Evolutionary conservation across 768 basidiomycete species (phyloP), one percentile per base, ranked within the genome.

Genomic region (Coprinellus aureogranulatus): DNA sequence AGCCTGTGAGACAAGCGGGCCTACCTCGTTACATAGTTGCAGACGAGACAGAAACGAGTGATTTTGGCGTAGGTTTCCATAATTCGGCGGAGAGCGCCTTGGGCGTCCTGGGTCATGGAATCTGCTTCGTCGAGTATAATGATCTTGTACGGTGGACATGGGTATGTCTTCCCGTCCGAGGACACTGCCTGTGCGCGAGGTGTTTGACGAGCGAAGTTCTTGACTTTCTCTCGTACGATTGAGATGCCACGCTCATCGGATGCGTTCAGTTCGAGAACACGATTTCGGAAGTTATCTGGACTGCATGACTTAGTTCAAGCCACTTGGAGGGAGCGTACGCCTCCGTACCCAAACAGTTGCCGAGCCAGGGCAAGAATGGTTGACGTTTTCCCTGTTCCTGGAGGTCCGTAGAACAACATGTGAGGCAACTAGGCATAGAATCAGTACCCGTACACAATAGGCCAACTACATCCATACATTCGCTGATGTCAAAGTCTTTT

Each of bases 81-180:
- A 69, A 98, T 98, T n/a, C 97, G 85, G 41, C 97, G 82, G 40
- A 99, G 77, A 0, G 97, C 97, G 31, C 90, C 94, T 70, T 99
- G 97, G 4, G 97, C 97, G 68, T 99, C 97, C 74, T 98, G 96
- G 4, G 97, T 99, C 97, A 99, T 99, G 4, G 94, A 96, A 71
- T 99, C 97, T 22, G 97, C 97, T 74, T 99, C 97, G 65, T 99
- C 97, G 25, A 99, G 84, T 61, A 99, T 98, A 68, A 99, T 89
- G 62, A 99, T 96, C 70, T 99, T 99, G 79, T 92, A 99, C 0
- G 97, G 97, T 14, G 97, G 97, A 69, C 92, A 96, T 44, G 95
- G 96, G 68, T 98, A 98, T 42, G 78, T 81, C 67, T 90, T 90
- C 23, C 86, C 87, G 61, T 92, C 89, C 0, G 88, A 88, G n/a